phyloP scores from a whole-genome alignment of 2,329 filamentous ascomycete species.

The Fusarium neocosmosporiellum region DNA sequence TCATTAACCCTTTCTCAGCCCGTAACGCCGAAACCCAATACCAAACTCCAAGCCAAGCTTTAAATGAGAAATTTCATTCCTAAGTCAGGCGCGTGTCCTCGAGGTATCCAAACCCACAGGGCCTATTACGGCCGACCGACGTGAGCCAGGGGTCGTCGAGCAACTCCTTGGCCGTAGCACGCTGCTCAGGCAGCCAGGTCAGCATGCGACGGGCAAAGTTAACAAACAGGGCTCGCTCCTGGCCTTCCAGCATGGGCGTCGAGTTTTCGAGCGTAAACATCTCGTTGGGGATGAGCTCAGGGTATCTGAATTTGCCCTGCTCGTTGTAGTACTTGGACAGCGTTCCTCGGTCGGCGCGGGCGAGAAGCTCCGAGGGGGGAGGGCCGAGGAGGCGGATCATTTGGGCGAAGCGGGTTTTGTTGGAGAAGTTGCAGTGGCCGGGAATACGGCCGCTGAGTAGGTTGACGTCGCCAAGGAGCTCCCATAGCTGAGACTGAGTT shows the following conservation, averaged over 20 bases:
- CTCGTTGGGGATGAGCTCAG: slow-evolving; percentile 35
- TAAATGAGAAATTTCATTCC: neutral
- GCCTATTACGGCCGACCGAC: slow-evolving; percentile 5
- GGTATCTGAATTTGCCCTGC: slow-evolving; percentile 36
- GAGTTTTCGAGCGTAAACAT: slow-evolving; percentile 31
- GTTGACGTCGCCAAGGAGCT: slow-evolving; percentile 45
- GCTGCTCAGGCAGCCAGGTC: slow-evolving; percentile 44
- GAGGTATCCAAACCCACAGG: slow-evolving; percentile 28
- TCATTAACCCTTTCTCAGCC: neutral
- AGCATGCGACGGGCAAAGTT: slow-evolving; percentile 46
- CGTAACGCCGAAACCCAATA: neutral
- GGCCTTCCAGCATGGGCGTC: slow-evolving; percentile 36
- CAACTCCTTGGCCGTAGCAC: slow-evolving; percentile 44
- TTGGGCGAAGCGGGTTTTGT: slow-evolving; percentile 42
- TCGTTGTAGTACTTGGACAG: slow-evolving; percentile 37
- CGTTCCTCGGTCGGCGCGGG: slow-evolving; percentile 27
- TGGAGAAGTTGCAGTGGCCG: slow-evolving; percentile 36
- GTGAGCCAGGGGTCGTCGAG: slow-evolving; percentile 46
- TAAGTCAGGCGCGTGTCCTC: slow-evolving; percentile 30
- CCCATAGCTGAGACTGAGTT: slow-evolving; percentile 37
- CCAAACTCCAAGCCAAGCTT: neutral
- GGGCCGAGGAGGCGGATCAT: slow-evolving; percentile 46
- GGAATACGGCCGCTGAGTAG: slow-evolving; percentile 36
- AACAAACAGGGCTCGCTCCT: slow-evolving; percentile 42
- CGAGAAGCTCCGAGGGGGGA: slow-evolving; percentile 39